These are phyloP conservation scores for Trichophyton benhamiae DNA, from an alignment of 2,329 filamentous ascomycete species.

Conservation along the genomic window DNA sequence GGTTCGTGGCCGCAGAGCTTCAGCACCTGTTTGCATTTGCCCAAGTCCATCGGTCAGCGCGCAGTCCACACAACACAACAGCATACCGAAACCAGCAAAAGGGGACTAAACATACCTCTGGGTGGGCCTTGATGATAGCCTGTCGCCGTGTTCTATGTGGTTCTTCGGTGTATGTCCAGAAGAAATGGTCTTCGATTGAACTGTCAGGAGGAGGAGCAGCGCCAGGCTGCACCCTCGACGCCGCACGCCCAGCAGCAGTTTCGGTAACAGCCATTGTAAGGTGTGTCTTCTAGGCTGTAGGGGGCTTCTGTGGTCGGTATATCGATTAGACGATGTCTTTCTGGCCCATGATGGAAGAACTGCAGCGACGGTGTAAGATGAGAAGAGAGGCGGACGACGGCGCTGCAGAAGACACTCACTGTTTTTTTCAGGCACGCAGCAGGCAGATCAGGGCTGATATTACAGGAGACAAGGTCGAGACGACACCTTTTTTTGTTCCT, in stretches of 20 bases:
- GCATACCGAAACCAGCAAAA: not conserved
- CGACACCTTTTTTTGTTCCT: too few species aligned
- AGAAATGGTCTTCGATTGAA: conserved; percentile 54
- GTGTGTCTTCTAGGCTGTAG: not conserved
- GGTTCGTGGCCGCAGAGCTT: conserved; percentile 96
- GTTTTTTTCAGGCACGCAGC: too few species aligned
- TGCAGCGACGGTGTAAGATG: too few species aligned
- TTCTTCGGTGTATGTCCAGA: conserved; percentile 98
- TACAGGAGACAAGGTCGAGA: too few species aligned
- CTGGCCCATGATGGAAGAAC: not conserved
- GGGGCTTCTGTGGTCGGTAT: not conserved
- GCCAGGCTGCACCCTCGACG: not conserved
- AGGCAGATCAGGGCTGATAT: too few species aligned
- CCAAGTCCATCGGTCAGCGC: not conserved
- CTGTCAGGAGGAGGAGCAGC: conserved; percentile 19
- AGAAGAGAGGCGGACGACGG: too few species aligned
- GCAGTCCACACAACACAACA: not conserved
- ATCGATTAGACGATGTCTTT: not conserved
- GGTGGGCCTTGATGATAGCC: conserved; percentile 96
- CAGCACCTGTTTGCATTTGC: conserved; percentile 52
- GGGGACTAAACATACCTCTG: conserved; percentile 52
- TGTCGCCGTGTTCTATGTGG: conserved; percentile 81
- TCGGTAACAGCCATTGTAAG: not conserved
- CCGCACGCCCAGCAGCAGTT: not conserved
- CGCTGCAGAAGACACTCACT: too few species aligned